Base-by-base conservation (phyloP, 2,329 filamentous ascomycete genomes). In the Trichoderma sp. region DNA sequence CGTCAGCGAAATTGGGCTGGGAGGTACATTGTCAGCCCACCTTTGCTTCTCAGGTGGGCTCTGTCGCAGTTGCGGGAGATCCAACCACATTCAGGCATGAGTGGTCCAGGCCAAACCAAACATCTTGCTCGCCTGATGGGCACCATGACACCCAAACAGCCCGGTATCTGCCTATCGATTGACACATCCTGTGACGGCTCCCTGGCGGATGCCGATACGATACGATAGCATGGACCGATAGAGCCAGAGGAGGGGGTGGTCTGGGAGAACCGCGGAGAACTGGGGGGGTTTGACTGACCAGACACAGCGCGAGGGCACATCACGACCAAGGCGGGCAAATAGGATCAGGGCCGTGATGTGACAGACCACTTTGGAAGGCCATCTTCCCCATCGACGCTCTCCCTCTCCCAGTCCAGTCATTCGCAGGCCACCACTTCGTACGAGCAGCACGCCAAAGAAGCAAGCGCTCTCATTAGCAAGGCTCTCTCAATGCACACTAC, bases 121-220 rank as follows among this genome's bases (percentile, higher is more conserved):
- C 23, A 53, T 59, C 23, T 28, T 34, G 64, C 57, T 66, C 73
- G 73, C 72, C 72, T 73, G 73, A 75, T 72, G 74, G 68, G 65
- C 68, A 73, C 73, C 59, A 57, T 65, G 55, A 62, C 47, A 58
- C 32, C 26, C 67, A 66, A 71, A 32, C 64, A 63, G 50, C 66
- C 67, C 59, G 30, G 59, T 39, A 69, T 65, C 59, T 64, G 65
- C 73, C 74, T 75, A 74, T 75, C 15, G 72, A 68, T 63, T 68
- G 65, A 61, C 47, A 34, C 73, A 72, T 74, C 74, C 73, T 70
- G 74, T 76, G 74, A 76, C 73, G 62, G 50, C 62, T 67, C 68
- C 63, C 36, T 65, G 36, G 65, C 68, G 72, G 70, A 71, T 43
- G 65, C 64, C 64, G 71, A 72, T 70, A 67, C 68, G 71, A 71